A percentile compares a stretch with the other conserved stretches of the same genome.
These are phyloP conservation scores for Trichophyton mentagrophytes DNA, from an alignment of 2,329 filamentous ascomycete species.

Conservation along the genomic window DNA sequence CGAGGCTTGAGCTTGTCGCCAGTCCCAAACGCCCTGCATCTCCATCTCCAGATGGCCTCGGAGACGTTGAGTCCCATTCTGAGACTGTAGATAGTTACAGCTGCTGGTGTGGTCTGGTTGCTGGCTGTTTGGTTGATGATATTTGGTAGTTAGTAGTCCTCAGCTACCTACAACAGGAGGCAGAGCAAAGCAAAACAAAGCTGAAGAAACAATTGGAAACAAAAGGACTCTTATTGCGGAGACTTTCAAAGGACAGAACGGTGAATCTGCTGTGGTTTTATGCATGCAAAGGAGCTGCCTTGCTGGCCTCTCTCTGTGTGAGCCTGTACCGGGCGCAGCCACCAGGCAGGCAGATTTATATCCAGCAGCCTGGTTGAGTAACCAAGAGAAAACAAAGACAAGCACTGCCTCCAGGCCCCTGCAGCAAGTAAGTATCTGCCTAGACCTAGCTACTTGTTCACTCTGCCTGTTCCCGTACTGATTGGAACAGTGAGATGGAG, in stretches of 20 bases:
- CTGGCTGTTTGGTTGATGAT: neutral
- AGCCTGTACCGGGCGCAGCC: neutral
- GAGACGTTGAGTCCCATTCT: neutral
- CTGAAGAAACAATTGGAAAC: neutral
- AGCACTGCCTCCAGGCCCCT: too few relatives aligned
- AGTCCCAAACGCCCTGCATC: neutral
- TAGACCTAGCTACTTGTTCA: too few relatives aligned
- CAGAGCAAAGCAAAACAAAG: neutral
- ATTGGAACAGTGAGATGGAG: too few relatives aligned
- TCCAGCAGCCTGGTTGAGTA: too few relatives aligned
- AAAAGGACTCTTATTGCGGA: neutral
- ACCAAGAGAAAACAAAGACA: too few relatives aligned
- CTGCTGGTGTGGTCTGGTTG: neutral
- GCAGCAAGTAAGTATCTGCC: too few relatives aligned
- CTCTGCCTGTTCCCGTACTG: neutral
- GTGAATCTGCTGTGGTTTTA: neutral
- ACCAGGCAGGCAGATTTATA: neutral
- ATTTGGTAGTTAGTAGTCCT: neutral
- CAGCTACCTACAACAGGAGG: neutral
- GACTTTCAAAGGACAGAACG: neutral
- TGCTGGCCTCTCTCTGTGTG: neutral
- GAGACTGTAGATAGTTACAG: neutral
- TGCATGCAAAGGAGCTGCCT: neutral
- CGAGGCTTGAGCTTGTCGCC: neutral
- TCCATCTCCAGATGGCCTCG: neutral